Evolutionary conservation across 768 basidiomycete genomes (phyloP), one percentile per base, ranked within the genome.

Genomic region (Leccinum incarnatum): DNA sequence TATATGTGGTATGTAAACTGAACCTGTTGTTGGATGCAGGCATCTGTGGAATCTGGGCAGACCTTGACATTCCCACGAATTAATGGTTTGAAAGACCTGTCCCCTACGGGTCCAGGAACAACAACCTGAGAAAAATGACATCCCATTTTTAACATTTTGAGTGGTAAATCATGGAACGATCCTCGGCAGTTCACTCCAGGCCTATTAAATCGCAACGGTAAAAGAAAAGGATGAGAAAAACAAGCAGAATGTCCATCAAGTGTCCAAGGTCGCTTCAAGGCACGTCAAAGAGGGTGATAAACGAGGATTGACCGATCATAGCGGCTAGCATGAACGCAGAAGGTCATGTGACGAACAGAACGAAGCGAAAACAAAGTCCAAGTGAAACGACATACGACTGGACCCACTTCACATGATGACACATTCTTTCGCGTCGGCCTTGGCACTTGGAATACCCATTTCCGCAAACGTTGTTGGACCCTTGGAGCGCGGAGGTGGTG

Each of bases 361-460:
- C 19, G 45, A 30, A 55, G 30, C 15, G 17, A 25, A 23, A 25
- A 55, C 6, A 45, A 51, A 9, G 21, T 37, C 7, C 23, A 25
- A 23, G n/a, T 15, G 6, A 32, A 42, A 30, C 37, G 50, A 32
- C 29, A 11, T n/a, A n/a, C n/a, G 40, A 42, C n/a, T 10, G n/a
- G 40, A n/a, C 42, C n/a, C 14, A 17, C 14, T 37, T 81, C 71
- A 97, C 93, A 97, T 95, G 62, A 97, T 81, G 34, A 91, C 75
- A 77, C 94, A 96, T 0, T 92, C 88, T 73, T 93, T 87, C 5
- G 91, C 83, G 67, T 93, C 85, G 47, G 84, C 82, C 67, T 89
- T 91, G 27, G 80, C 83, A 12, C 88, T 87, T 32, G 86, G 83
- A 67, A 94, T 88, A 0, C 95, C 95, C 94, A 97, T 95, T 78